Evolutionary conservation across 441 rosid species (phyloP).

Genomic region (Erodium texanum): DNA sequence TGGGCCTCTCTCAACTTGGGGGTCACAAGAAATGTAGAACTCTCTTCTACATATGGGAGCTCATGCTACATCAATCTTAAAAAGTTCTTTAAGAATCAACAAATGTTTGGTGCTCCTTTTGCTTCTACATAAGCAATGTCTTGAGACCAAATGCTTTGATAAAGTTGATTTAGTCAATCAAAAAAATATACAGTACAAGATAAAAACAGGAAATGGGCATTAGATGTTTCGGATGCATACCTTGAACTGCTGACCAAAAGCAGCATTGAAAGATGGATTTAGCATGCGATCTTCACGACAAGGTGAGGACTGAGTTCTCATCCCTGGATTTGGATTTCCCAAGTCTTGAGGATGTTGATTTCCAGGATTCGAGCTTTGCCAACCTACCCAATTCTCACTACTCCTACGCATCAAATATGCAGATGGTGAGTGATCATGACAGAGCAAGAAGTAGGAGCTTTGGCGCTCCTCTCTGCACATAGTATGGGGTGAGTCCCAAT

Average conservation of each 20-base stretch:
- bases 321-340: slow-evolving; percentile 42
- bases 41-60: no score
- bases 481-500: slow-evolving; percentile 39
- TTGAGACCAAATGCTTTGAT: no score
- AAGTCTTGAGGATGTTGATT: slow-evolving; percentile 32
- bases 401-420: slow-evolving; percentile 32
- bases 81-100: no score
- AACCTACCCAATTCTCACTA: slow-evolving; percentile 41
- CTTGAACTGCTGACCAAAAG: slow-evolving; percentile 33
- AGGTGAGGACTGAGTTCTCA: slow-evolving; percentile 31
- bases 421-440: slow-evolving; percentile 41
- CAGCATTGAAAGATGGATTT: slow-evolving; percentile 29
- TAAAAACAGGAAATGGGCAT: neutral
- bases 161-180: no score
- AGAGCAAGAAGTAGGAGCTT: slow-evolving; percentile 48
- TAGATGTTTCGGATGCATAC: slow-evolving; percentile 22
- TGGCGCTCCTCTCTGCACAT: slow-evolving; percentile 57
- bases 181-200: no score
- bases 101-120: no score
- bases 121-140: no score
- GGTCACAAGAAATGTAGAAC: no score
- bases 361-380: slow-evolving; percentile 28
- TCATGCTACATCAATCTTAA: no score
- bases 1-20: no score
- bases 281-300: slow-evolving; percentile 23